A percentile compares a stretch with the other conserved stretches of the same genome.
Conservation (phyloP, 2,329 filamentous ascomycete genomes). For the Aureobasidium vineae region DNA sequence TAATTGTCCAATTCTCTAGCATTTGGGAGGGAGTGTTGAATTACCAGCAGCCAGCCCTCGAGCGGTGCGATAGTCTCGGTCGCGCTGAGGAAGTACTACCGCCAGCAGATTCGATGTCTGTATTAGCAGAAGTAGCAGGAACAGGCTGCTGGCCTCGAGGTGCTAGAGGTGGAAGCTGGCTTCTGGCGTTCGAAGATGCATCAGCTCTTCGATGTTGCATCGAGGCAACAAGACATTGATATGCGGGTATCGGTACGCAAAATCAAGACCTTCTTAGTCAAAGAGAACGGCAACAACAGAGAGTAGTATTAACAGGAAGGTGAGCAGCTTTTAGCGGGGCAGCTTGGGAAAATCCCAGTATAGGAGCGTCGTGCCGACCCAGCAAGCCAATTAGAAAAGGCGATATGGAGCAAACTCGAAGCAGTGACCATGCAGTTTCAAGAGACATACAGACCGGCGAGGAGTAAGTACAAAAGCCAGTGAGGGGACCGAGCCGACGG, state of each 20-base stretch:
- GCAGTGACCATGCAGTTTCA: slow-evolving; percentile 25
- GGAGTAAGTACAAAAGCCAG: background rate
- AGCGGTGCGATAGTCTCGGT: slow-evolving; percentile 53
- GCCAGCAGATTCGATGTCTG: slow-evolving; percentile 25
- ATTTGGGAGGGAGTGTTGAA: slow-evolving; percentile 27
- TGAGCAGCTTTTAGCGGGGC: slow-evolving; percentile 27
- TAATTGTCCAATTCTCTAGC: background rate
- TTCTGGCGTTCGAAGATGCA: slow-evolving; percentile 32
- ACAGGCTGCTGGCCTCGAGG: slow-evolving; percentile 31
- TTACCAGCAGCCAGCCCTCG: slow-evolving; percentile 55
- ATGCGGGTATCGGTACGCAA: slow-evolving; percentile 20
- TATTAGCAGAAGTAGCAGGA: slow-evolving; percentile 20
- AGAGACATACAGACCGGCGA: slow-evolving; percentile 20
- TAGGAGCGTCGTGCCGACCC: slow-evolving; percentile 32
- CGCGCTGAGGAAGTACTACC: slow-evolving; percentile 29
- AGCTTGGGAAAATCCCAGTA: slow-evolving; percentile 28
- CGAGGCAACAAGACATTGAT: slow-evolving; percentile 27
- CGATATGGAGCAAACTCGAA: slow-evolving; percentile 18
- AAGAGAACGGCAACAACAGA: slow-evolving; percentile 18
- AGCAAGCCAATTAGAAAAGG: slow-evolving; percentile 27
- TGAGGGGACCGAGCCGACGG: background rate
- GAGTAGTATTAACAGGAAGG: slow-evolving; percentile 21
- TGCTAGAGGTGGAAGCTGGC: slow-evolving; percentile 37
- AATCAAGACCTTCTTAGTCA: slow-evolving; percentile 21
- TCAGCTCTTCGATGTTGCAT: slow-evolving; percentile 29